These are phyloP conservation scores for Hirsutella rhossiliensis DNA, from an alignment of 2,329 filamentous ascomycete species.

Conservation along the genomic window DNA sequence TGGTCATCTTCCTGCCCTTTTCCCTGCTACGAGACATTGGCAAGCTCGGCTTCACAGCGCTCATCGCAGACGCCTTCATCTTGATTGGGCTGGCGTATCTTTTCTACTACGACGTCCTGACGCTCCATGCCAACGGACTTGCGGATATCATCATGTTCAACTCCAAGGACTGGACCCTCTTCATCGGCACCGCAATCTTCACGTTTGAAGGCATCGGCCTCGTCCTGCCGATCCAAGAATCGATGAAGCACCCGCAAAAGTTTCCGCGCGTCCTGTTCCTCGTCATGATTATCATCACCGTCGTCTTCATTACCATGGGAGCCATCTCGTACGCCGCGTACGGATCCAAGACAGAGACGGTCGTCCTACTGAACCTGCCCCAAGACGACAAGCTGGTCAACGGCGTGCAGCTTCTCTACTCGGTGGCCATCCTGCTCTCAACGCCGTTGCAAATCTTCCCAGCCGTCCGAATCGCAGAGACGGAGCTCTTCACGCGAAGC, in stretches of 20 bases:
- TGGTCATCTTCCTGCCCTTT: slow-evolving; percentile 88
- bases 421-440: slow-evolving; percentile 89
- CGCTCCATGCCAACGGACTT: slow-evolving; percentile 62
- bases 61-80: slow-evolving; percentile 91
- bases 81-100: slow-evolving; percentile 84
- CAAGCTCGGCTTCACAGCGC: slow-evolving; percentile 88
- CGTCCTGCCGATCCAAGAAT: slow-evolving; percentile 96
- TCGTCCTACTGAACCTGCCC: slow-evolving; percentile 89
- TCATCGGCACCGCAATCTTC: slow-evolving; percentile 98
- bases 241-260: slow-evolving; percentile 82
- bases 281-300: slow-evolving; percentile 92
- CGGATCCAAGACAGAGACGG: slow-evolving; percentile 88
- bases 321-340: slow-evolving; percentile 93
- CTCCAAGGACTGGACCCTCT: slow-evolving; percentile 82
- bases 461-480: slow-evolving; percentile 91
- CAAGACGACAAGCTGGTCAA: slow-evolving; percentile 96
- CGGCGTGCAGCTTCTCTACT: slow-evolving; percentile 91
- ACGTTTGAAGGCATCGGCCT: slow-evolving; percentile 96
- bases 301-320: slow-evolving; percentile 83
- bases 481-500: slow-evolving; percentile 83
- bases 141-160: slow-evolving; percentile 90
- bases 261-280: slow-evolving; percentile 80
- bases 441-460: slow-evolving; percentile 96
- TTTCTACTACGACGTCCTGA: slow-evolving; percentile 89
- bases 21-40: slow-evolving; percentile 93